Conservation (phyloP, 2,329 filamentous ascomycete species). For the Lachnellula arida region DNA sequence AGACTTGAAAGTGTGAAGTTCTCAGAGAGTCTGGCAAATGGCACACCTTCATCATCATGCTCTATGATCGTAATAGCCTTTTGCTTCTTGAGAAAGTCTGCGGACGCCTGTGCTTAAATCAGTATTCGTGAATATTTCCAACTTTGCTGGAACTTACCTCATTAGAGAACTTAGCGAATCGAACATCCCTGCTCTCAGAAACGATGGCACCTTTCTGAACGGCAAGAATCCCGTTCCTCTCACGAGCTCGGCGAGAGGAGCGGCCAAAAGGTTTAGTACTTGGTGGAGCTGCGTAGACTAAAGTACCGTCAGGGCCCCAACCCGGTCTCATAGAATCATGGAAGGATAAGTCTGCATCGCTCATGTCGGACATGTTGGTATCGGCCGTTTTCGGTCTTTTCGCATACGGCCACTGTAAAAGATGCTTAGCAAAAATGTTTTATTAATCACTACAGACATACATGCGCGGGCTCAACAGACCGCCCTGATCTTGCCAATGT, state of each 20-base stretch:
- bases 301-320: constrained; percentile 70
- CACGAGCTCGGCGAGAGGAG: constrained; percentile 26
- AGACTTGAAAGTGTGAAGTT: constrained; percentile 47
- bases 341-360: constrained; percentile 59
- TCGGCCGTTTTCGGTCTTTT: constrained; percentile 68
- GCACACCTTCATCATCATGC: constrained; percentile 49
- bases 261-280: constrained; percentile 30
- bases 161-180: constrained; percentile 58
- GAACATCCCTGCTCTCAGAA: constrained; percentile 59
- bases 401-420: constrained; percentile 76
- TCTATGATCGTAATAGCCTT: constrained; percentile 51
- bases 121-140: constrained; percentile 11
- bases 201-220: constrained; percentile 54
- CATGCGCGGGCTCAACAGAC: constrained; percentile 31
- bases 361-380: constrained; percentile 57
- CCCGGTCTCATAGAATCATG: constrained; percentile 71
- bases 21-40: constrained; percentile 48
- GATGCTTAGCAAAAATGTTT: constrained; percentile 43
- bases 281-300: constrained; percentile 58
- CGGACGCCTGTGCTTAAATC: constrained; percentile 43
- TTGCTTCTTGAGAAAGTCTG: constrained; percentile 51
- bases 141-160: constrained; percentile 37
- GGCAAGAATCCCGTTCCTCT: constrained; percentile 44
- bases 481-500: constrained; percentile 19
- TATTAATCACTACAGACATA: constrained; percentile 30